phyloP scores from a whole-genome alignment of 2,329 filamentous ascomycete genomes.

The Lojkania enalia region DNA sequence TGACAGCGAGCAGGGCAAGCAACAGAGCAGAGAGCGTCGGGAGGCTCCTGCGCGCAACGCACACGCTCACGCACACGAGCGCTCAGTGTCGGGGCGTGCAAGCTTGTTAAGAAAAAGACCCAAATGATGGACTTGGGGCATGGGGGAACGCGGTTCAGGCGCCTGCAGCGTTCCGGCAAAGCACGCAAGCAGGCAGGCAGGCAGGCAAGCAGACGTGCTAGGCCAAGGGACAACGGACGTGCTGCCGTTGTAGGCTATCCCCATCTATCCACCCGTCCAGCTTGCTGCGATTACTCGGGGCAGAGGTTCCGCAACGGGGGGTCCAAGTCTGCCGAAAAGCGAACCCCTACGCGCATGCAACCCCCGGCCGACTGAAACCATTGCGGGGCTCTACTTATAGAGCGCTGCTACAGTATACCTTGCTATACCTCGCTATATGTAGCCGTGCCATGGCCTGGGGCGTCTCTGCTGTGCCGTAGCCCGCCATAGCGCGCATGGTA shows the following conservation, averaged over 20 bases:
- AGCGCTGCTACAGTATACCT: no score
- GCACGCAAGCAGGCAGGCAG: no score
- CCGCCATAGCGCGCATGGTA: no score
- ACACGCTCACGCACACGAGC: not conserved
- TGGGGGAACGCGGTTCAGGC: not conserved
- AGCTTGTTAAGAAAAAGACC: no score
- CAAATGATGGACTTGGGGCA: no score
- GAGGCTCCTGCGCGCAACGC: conserved; percentile 7
- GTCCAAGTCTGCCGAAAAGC: no score
- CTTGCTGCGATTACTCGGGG: not conserved
- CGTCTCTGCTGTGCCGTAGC: conserved; percentile 1
- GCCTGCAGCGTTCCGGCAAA: not conserved
- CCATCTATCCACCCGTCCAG: not conserved
- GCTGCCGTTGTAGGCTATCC: conserved; percentile 4
- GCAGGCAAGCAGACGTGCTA: not conserved
- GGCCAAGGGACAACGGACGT: not conserved
- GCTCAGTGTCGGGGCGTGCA: no score
- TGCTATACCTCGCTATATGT: no score
- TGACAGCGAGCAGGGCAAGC: not conserved
- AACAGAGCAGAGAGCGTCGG: conserved; percentile 3
- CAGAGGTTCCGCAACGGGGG: no score
- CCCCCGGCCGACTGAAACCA: no score
- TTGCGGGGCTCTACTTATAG: no score
- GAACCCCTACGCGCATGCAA: no score
- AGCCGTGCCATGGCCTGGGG: conserved; percentile 1